These are phyloP conservation scores for Fusarium continuum DNA, from an alignment of 2,329 filamentous ascomycete genomes.

Conservation along the genomic window DNA sequence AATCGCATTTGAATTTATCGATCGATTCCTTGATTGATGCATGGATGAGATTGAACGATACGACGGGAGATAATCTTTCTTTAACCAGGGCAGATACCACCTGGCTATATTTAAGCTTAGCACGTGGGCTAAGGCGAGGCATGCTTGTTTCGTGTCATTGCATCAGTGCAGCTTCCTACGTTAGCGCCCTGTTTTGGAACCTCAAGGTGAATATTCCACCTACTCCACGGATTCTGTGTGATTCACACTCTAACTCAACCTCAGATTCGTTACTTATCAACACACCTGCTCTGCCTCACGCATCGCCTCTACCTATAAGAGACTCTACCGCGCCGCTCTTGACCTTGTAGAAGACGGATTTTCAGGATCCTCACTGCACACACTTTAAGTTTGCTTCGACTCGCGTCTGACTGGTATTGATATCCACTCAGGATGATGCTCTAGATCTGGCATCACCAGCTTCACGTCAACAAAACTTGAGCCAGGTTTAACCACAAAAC, in stretches of 20 bases:
- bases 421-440: slow-evolving; percentile 22
- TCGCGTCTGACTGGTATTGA: neutral
- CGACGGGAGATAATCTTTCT: neutral
- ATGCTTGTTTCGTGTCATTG: neutral
- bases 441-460: slow-evolving; percentile 3
- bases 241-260: slow-evolving; percentile 13
- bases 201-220: slow-evolving; percentile 10
- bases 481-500: neutral
- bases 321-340: neutral
- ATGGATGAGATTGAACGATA: slow-evolving; percentile 13
- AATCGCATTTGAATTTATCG: slow-evolving; percentile 15
- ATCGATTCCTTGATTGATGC: slow-evolving; percentile 8
- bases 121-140: neutral
- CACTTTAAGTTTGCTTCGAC: too few species aligned
- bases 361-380: too few species aligned
- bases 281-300: neutral
- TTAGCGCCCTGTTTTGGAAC: slow-evolving; percentile 9
- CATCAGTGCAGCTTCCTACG: slow-evolving; percentile 8
- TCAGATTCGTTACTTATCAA: slow-evolving; percentile 3
- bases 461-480: neutral
- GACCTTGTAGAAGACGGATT: too few species aligned
- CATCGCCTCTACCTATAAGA: neutral
- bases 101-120: neutral
- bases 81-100: neutral
- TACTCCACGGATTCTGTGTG: slow-evolving; percentile 7